phyloP scores from a whole-genome alignment of 2,329 filamentous ascomycete species.

The Claviceps lovelessii region DNA sequence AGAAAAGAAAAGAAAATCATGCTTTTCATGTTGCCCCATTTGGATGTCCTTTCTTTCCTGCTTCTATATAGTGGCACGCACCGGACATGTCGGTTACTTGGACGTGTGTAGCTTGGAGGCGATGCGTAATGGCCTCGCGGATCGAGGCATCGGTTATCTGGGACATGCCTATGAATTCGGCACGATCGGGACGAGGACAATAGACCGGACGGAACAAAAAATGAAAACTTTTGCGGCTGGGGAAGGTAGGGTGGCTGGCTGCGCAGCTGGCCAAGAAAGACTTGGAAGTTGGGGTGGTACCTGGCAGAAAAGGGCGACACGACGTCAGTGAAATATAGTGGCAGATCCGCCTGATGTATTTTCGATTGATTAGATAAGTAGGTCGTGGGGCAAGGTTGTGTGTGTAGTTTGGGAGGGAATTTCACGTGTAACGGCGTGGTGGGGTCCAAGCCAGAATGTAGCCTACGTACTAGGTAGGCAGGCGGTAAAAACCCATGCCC shows the following conservation, averaged over 20 bases:
- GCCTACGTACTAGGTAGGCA: neutral
- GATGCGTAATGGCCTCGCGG: constrained; percentile 51
- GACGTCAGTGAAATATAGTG: neutral
- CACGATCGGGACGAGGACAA: too few relatives aligned
- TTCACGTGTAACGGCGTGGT: neutral
- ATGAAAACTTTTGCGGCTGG: neutral
- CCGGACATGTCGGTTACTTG: constrained; percentile 88
- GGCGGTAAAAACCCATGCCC: neutral
- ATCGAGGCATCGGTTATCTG: constrained; percentile 59
- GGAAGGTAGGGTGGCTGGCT: neutral
- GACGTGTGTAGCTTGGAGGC: constrained; percentile 62
- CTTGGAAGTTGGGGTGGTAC: neutral
- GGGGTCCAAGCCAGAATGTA: neutral
- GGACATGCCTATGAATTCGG: neutral
- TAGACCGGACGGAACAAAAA: too few relatives aligned
- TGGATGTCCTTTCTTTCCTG: too few relatives aligned
- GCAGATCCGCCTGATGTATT: neutral
- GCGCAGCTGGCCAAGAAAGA: neutral
- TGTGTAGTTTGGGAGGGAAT: neutral
- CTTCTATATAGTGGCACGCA: constrained; percentile 26
- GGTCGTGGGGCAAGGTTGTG: neutral
- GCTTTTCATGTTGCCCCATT: neutral
- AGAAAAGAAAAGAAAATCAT: too few relatives aligned
- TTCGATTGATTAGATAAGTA: neutral
- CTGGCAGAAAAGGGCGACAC: neutral